Evolutionary conservation across 495 filamentous ascomycete genomes (phyloP), one percentile per base, ranked within the genome.

Genomic region (Extremus antarcticus): DNA sequence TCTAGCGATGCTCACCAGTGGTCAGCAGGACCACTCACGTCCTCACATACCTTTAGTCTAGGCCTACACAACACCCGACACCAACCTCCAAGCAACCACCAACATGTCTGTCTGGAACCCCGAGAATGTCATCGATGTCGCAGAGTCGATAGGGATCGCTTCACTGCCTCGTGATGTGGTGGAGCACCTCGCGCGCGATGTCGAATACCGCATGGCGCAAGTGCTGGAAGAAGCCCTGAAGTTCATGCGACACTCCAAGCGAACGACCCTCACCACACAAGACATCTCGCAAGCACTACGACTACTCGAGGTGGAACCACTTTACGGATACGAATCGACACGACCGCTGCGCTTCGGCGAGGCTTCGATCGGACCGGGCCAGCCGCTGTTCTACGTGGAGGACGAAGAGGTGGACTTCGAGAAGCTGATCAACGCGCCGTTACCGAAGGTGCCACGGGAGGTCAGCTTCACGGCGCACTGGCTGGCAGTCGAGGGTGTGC

Each of bases 351-450:
- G 84, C 38, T 98, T 91, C 63, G 94, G 94, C 23, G 92, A 97
- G 70, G 92, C 92, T 1, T 91, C 85, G 15, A 73, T 98, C 32
- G 92, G 92, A 0, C 88, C 90, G 8, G 89, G 88, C n/a, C 90
- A 97, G 68, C 90, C 91, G 39, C 75, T 98, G 15, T 98, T 87
- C 74, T 98, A 98, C 63, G 85, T 98, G 25, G 94, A 98, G 66
- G 92, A 98, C 70, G 92, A 98, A 63, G 92, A 98, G 73, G 84
- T 96, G 25, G 92, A 98, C 66, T 96, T 98, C 65, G 92, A 98
- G 71, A 96, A 96, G 71, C 71, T 98, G 59, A 97, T 98, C 66
- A 98, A 98, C 73, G 86, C 86, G 40, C 88, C 92, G 4, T 71
- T 98, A 54, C 92, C 92, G 7, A 96, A 90, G 63, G 89, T 98